Evolutionary conservation across 768 basidiomycete genomes (phyloP).

Genomic region (Lactifluus piperatus): DNA sequence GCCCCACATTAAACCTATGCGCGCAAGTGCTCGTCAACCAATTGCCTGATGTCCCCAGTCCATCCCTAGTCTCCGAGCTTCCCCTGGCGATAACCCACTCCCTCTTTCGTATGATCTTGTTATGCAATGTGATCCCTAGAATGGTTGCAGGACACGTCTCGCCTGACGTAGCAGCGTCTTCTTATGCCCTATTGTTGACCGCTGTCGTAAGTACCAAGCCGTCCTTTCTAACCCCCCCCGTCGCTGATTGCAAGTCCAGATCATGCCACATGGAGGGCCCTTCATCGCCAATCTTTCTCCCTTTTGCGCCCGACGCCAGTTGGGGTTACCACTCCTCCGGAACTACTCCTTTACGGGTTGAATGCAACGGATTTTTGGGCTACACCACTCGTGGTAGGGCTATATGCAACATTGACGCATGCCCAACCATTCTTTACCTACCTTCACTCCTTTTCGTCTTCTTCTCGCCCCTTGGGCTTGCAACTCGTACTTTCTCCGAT

Average conservation of each 20-base stretch:
- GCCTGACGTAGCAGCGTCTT: slow-evolving; percentile 10
- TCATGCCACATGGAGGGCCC: slow-evolving; percentile 48
- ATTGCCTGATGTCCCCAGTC: slow-evolving; percentile 9
- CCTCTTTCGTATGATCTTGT: slow-evolving; percentile 11
- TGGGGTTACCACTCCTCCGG: slow-evolving; percentile 64
- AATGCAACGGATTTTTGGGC: slow-evolving; percentile 79
- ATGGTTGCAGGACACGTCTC: slow-evolving; percentile 13
- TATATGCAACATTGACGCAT: slow-evolving; percentile 79
- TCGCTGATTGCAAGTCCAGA: slow-evolving; percentile 2
- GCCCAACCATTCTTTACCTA: slow-evolving; percentile 64
- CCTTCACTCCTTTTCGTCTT: slow-evolving; percentile 16
- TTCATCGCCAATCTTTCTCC: slow-evolving; percentile 70
- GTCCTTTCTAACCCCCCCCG: neutral
- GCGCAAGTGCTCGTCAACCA: slow-evolving; percentile 13
- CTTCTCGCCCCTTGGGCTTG: slow-evolving; percentile 16
- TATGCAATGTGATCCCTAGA: slow-evolving; percentile 14
- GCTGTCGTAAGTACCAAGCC: slow-evolving; percentile 7
- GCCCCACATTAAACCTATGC: slow-evolving; percentile 1
- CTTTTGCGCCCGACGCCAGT: slow-evolving; percentile 67
- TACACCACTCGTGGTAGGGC: slow-evolving; percentile 64
- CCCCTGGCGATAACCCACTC: slow-evolving; percentile 18
- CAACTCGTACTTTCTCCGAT: slow-evolving; percentile 4
- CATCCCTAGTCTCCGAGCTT: slow-evolving; percentile 9
- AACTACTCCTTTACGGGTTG: slow-evolving; percentile 80
- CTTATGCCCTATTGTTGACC: slow-evolving; percentile 14